phyloP scores from a whole-genome alignment of 805 yeast genomes.

The Metschnikowia shivogae region DNA sequence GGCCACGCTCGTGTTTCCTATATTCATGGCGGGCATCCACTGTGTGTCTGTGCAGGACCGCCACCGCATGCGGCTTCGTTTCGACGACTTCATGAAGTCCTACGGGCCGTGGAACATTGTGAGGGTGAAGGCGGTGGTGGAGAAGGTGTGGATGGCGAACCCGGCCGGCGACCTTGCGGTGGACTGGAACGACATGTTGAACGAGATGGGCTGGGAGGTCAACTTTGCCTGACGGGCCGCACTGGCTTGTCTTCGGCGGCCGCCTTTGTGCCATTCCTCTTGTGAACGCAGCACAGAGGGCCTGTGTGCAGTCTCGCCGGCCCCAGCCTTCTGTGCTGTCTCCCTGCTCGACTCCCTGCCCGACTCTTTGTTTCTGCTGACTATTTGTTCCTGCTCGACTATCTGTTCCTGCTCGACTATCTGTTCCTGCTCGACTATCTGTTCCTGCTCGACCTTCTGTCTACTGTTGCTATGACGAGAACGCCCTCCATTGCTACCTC shows the following conservation, averaged over 20 bases:
- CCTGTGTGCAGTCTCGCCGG: too few relatives aligned
- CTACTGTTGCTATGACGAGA: conserved; percentile 9
- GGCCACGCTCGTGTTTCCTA: conserved; percentile 69
- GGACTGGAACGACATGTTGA: conserved; percentile 70
- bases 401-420: not conserved
- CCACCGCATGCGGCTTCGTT: conserved; percentile 45
- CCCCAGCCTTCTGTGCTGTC: too few relatives aligned
- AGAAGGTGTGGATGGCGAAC: conserved; percentile 46
- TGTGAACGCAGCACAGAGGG: too few relatives aligned
- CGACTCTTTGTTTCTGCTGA: too few relatives aligned
- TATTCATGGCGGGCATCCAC: conserved; percentile 74
- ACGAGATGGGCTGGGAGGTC: conserved; percentile 69
- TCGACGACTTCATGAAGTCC: conserved; percentile 54
- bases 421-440: not conserved
- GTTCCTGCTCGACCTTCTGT: not conserved
- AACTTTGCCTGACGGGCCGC: conserved; percentile 57
- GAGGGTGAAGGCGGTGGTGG: conserved; percentile 42
- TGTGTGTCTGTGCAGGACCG: conserved; percentile 53
- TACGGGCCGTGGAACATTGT: conserved; percentile 64
- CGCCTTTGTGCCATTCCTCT: not conserved
- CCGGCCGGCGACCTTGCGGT: conserved; percentile 54
- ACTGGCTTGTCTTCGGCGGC: too few relatives aligned
- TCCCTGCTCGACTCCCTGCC: too few relatives aligned
- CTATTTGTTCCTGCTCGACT: not conserved
- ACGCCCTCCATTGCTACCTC: conserved; percentile 9